Evolutionary conservation across 176 grass and related monocot genomes (phyloP), one percentile per base, ranked within the genome.

Genomic region (Thinopyrum elongatum): DNA sequence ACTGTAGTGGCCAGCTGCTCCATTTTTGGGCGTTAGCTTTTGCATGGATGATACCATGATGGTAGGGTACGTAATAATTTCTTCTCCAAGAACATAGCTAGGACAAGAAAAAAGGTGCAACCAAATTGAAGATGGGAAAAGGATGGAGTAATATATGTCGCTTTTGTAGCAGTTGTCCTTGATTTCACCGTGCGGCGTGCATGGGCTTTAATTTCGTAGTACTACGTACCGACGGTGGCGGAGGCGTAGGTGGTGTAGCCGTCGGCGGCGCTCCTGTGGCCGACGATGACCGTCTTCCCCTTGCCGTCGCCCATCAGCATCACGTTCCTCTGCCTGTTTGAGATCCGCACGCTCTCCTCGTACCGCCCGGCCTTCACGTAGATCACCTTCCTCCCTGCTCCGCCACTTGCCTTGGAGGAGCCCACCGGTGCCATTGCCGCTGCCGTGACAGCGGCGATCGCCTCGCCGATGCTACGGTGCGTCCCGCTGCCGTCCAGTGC

Each of bases 291-390:
- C 4, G 93, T 95, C 80, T 92, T 93, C 60, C 86, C 91, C 88
- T 95, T 95, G 16, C 95, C 95, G 30, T 95, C 93, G 3, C 95
- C 95, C 83, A 98, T 78, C 30, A 98, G 74, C 89, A 90, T 95
- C 60, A 98, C 91, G 69, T 92, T 79, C 66, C 68, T 77, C 80
- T 95, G 91, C 61, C 85, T 77, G 15, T 29, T 74, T 34, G 87
- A 64, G 36, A 98, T 79, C 27, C 87, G 90, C 53, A 98, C 64
- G 80, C 16, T 87, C 91, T 98, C 93, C 29, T 85, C 70, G 80
- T 98, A 95, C 49, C 87, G 79, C 51, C 95, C 95, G 10, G 91
- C 83, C 72, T 98, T 98, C 80, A 98, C 93, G 47, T 92, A 74
- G 38, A 95, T 94, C 74, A 92, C 91, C 59, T 89, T 98, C 84